Evolutionary conservation across 495 filamentous ascomycete genomes (phyloP).

Genomic region (Xeromyces bisporus): DNA sequence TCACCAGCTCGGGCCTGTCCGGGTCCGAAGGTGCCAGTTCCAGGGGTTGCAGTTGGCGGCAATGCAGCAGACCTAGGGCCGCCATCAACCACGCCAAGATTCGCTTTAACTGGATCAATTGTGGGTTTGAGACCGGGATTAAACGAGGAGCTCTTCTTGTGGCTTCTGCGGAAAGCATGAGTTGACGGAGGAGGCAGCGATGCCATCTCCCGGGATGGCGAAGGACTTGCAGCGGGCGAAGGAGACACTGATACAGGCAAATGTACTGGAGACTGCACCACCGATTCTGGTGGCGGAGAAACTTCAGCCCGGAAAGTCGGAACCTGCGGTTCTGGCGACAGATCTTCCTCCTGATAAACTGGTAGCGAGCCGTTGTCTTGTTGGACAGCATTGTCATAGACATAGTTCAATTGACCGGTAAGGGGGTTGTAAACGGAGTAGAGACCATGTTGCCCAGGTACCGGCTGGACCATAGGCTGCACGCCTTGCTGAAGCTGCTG

Average conservation of each 20-base stretch:
- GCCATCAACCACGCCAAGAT: constrained; percentile 23
- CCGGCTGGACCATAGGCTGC: constrained; percentile 50
- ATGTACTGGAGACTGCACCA: constrained; percentile 31
- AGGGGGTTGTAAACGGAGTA: constrained; percentile 70
- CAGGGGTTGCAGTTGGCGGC: constrained; percentile 65
- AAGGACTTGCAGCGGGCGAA: constrained; percentile 49
- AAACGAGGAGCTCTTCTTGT: constrained; percentile 80
- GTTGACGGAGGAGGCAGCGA: constrained; percentile 66
- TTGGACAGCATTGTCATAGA: constrained; percentile 38
- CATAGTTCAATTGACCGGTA: constrained; percentile 63
- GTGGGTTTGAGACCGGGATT: constrained; percentile 42
- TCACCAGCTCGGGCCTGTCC: constrained; percentile 86
- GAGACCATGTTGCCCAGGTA: constrained; percentile 54
- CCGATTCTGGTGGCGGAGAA: constrained; percentile 53
- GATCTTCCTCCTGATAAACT: constrained; percentile 20
- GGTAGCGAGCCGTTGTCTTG: constrained; percentile 15
- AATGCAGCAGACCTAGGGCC: constrained; percentile 65
- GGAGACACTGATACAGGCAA: constrained; percentile 36
- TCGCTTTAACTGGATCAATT: constrained; percentile 41
- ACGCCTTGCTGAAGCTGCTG: constrained; percentile 60
- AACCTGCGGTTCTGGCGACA: constrained; percentile 29
- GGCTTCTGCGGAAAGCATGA: constrained; percentile 76
- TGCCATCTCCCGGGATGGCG: constrained; percentile 42
- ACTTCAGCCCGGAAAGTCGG: constrained; percentile 60
- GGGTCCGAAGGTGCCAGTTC: constrained; percentile 79